These are phyloP conservation scores for Hypericum androsaemum DNA, from an alignment of 345 rosid genomes.

Conservation along the genomic window DNA sequence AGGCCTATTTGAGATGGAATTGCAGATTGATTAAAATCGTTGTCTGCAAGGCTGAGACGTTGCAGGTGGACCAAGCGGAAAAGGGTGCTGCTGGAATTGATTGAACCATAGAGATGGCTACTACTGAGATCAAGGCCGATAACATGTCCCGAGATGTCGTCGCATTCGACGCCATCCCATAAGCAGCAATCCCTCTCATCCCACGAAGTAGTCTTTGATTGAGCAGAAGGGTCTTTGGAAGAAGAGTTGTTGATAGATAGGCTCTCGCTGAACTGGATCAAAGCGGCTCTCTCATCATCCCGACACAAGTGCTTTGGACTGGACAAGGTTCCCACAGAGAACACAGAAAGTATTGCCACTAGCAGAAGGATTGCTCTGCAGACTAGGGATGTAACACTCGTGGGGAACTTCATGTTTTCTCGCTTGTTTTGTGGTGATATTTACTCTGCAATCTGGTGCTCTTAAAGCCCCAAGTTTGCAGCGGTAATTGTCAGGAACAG, in stretches of 20 bases:
- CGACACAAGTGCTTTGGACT: background rate
- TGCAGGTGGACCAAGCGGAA: constrained; percentile 14
- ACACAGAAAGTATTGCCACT: too few species aligned
- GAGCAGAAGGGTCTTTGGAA: background rate
- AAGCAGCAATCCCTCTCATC: background rate
- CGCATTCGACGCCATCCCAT: constrained; percentile 18
- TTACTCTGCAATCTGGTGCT: too few species aligned
- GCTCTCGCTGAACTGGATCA: constrained; percentile 1
- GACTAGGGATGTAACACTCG: too few species aligned
- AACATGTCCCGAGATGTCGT: background rate
- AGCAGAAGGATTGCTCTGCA: too few species aligned
- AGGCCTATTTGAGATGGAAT: constrained; percentile 2
- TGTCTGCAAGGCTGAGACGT: constrained; percentile 11
- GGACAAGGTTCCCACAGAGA: too few species aligned
- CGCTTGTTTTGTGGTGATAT: too few species aligned
- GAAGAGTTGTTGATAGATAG: background rate
- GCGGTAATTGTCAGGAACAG: too few species aligned
- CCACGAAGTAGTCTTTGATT: background rate
- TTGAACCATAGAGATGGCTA: constrained; percentile 13
- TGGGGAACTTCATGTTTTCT: too few species aligned
- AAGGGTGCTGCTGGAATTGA: constrained; percentile 12
- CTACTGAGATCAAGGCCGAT: constrained; percentile 8
- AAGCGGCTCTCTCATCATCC: constrained; percentile 1
- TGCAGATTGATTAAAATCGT: constrained; percentile 11
- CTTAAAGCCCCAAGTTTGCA: too few species aligned